These are phyloP conservation scores for Candida sanyiensis DNA, from an alignment of 805 yeast species.

Conservation along the genomic window DNA sequence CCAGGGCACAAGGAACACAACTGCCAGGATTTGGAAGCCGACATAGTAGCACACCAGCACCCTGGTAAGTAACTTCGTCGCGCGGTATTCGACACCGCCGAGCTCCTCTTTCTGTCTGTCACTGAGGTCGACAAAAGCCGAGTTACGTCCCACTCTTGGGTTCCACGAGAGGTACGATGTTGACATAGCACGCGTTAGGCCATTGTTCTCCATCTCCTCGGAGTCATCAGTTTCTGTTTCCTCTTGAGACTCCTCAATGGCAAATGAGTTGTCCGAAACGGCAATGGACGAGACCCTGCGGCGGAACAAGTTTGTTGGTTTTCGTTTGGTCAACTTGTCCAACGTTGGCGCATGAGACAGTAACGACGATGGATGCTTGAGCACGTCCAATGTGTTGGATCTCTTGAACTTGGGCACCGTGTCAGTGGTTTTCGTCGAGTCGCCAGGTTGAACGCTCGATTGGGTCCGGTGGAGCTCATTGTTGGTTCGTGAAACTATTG, in stretches of 20 bases:
- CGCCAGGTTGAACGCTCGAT: slow-evolving; percentile 26
- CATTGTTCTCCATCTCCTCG: slow-evolving; percentile 32
- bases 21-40: slow-evolving; percentile 62
- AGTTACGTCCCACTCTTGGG: slow-evolving; percentile 90
- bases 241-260: slow-evolving; percentile 2
- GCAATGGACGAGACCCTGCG: slow-evolving; percentile 26
- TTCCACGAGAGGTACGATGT: slow-evolving; percentile 78
- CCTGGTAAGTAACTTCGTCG: slow-evolving; percentile 68
- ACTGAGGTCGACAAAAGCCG: slow-evolving; percentile 78
- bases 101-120: slow-evolving; percentile 86
- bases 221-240: slow-evolving; percentile 21
- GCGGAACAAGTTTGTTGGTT: slow-evolving; percentile 27
- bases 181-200: slow-evolving; percentile 36
- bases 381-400: slow-evolving; percentile 43
- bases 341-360: slow-evolving; percentile 42
- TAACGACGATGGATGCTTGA: slow-evolving; percentile 17
- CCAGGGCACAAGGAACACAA: slow-evolving; percentile 59
- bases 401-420: slow-evolving; percentile 42
- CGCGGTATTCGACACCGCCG: slow-evolving; percentile 96
- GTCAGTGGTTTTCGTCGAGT: too few species aligned
- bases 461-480: slow-evolving; percentile 21
- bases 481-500: too few species aligned
- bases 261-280: slow-evolving; percentile 18
- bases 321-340: slow-evolving; percentile 35
- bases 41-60: slow-evolving; percentile 63